Conservation (phyloP, 208 protist species). For the Angomonas deanei region DNA sequence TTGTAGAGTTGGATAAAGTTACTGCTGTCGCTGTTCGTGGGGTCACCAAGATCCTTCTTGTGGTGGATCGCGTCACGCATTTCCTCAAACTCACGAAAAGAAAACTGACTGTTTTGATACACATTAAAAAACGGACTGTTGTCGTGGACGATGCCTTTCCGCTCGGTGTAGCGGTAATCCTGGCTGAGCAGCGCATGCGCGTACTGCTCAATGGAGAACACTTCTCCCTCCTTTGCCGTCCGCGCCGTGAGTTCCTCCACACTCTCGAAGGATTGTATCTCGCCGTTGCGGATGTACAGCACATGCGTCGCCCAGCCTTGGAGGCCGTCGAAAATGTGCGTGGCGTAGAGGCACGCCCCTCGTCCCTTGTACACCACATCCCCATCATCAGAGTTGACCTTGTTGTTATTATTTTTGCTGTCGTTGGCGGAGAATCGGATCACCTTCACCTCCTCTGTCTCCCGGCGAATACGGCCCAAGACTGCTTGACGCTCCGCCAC, state of each 20-base stretch:
- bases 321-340: conserved; percentile 77
- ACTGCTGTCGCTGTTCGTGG: not conserved
- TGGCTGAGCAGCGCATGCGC: conserved; percentile 45
- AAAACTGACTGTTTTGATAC: not conserved
- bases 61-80: not conserved
- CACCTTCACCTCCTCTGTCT: conserved; percentile 21
- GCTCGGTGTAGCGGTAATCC: not conserved
- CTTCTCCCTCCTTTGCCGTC: not conserved
- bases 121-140: not conserved
- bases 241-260: conserved; percentile 22
- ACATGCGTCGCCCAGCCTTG: conserved; percentile 79
- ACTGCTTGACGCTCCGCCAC: conserved; percentile 59
- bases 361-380: not conserved
- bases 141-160: not conserved
- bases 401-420: no score
- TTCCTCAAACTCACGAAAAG: not conserved
- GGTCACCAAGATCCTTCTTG: not conserved
- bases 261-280: conserved; percentile 25
- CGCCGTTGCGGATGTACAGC: conserved; percentile 40
- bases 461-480: conserved; percentile 42
- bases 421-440: not conserved
- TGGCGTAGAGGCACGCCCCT: conserved; percentile 74
- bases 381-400: not conserved
- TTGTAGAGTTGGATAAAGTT: not conserved
- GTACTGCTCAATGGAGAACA: conserved; percentile 36